Percentiles rank a stretch among this genome's conserved stretches.
Evolutionary conservation across 2,329 filamentous ascomycete genomes (phyloP).

Genomic region (Leptodontidium sp.): DNA sequence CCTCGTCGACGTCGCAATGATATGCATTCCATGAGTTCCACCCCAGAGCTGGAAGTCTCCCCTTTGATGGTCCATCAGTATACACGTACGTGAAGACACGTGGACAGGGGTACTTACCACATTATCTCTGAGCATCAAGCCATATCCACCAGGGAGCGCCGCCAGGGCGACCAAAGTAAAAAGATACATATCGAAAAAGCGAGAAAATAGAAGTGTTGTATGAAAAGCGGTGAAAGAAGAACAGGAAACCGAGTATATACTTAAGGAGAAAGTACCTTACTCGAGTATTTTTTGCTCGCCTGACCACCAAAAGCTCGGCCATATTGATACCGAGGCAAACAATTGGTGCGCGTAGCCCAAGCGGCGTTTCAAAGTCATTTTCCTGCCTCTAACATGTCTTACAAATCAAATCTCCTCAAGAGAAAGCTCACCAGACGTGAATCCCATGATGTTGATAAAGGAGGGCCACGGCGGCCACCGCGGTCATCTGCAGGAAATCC

Average conservation of each 20-base stretch:
- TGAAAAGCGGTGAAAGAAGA: not conserved
- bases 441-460: slow-evolving; percentile 3
- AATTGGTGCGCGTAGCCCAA: not conserved
- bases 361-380: slow-evolving; percentile 6
- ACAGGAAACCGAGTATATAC: not conserved
- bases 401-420: not conserved
- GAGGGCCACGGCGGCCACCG: not conserved
- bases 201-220: not conserved
- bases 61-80: slow-evolving; percentile 20
- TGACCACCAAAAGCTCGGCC: slow-evolving; percentile 1
- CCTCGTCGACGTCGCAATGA: slow-evolving; percentile 57
- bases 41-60: slow-evolving; percentile 46
- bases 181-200: not conserved
- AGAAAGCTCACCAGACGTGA: not conserved
- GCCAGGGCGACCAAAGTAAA: slow-evolving; percentile 8
- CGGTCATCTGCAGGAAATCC: slow-evolving; percentile 1
- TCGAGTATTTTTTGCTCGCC: not conserved
- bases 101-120: slow-evolving; percentile 10
- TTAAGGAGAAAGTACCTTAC: not conserved
- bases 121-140: slow-evolving; percentile 22
- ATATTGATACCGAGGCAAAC: not conserved
- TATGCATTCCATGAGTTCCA: slow-evolving; percentile 64
- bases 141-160: slow-evolving; percentile 10
- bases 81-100: not conserved
- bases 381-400: not conserved